Conservation (phyloP, 805 yeast genomes). For the Komagataella pastoris region DNA sequence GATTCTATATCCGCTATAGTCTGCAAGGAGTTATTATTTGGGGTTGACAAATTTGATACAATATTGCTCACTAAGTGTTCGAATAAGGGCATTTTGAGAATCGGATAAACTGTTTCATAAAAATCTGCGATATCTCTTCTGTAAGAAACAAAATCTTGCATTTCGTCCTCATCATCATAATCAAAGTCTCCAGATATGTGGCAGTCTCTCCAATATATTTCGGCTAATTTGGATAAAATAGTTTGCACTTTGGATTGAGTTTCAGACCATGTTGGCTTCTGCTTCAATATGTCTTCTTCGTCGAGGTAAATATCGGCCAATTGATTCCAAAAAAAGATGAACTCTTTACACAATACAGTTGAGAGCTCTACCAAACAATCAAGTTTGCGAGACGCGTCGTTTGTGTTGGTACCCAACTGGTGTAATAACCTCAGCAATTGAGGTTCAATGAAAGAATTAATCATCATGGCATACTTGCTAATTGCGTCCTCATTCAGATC, state of each 20-base stretch:
- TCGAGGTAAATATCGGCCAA: conserved; percentile 42
- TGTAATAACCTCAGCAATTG: neutral
- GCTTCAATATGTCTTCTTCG: conserved; percentile 25
- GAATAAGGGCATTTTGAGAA: conserved; percentile 42
- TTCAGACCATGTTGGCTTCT: neutral
- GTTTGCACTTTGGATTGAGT: conserved; percentile 16
- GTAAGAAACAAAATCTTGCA: conserved; percentile 47
- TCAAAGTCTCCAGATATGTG: conserved; percentile 22
- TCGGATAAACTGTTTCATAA: conserved; percentile 55
- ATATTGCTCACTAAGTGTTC: conserved; percentile 26
- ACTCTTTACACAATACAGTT: conserved; percentile 12
- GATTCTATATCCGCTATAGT: conserved; percentile 38
- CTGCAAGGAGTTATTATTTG: conserved; percentile 3
- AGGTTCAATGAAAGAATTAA: conserved; percentile 29
- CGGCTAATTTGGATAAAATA: conserved; percentile 38
- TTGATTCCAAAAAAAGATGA: conserved; percentile 60
- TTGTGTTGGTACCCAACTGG: neutral
- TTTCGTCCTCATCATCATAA: conserved; percentile 13
- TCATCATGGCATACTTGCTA: conserved; percentile 27
- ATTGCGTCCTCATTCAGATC: conserved; percentile 21
- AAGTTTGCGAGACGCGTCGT: neutral
- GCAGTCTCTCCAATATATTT: conserved; percentile 57
- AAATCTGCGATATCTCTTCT: conserved; percentile 70
- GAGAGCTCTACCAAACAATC: neutral
- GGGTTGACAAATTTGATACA: conserved; percentile 4